Evolutionary conservation across 768 basidiomycete genomes (phyloP).

Genomic region (Pleurotus salmoneostramineus): DNA sequence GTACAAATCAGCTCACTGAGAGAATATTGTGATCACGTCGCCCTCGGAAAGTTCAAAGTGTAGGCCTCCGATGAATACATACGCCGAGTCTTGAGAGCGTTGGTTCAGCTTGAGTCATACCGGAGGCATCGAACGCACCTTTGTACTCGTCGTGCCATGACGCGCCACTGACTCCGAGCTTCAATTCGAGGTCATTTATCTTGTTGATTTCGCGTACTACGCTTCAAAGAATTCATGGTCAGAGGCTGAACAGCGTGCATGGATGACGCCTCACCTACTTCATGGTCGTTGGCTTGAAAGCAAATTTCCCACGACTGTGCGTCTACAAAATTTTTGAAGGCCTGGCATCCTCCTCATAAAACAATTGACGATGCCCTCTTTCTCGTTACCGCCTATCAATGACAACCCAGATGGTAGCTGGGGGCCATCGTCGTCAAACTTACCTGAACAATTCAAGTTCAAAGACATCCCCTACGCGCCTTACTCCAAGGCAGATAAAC

Average conservation of each 20-base stretch:
- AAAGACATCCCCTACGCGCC: constrained; percentile 98
- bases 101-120: not conserved
- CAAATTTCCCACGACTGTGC: constrained; percentile 13
- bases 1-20: constrained; percentile 64
- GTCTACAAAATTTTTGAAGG: constrained; percentile 22
- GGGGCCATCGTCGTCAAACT: constrained; percentile 78
- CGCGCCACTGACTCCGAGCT: constrained; percentile 62
- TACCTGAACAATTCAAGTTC: constrained; percentile 93
- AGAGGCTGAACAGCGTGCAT: constrained; percentile 9
- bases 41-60: constrained; percentile 91
- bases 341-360: not conserved
- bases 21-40: constrained; percentile 95
- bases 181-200: constrained; percentile 89
- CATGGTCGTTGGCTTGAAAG: constrained; percentile 41
- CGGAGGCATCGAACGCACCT: constrained; percentile 9
- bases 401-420: constrained; percentile 94
- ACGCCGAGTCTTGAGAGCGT: constrained; percentile 70
- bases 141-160: constrained; percentile 99
- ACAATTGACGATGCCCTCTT: constrained; percentile 58
- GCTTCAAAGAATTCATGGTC: constrained; percentile 34
- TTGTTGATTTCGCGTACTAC: constrained; percentile 91
- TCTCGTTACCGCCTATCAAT: constrained; percentile 82
- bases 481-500: constrained; percentile 98
- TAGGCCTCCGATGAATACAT: constrained; percentile 90
- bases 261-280: constrained; percentile 50